Base-by-base conservation (phyloP, 345 rosid species). In the Salix arbutifolia region DNA sequence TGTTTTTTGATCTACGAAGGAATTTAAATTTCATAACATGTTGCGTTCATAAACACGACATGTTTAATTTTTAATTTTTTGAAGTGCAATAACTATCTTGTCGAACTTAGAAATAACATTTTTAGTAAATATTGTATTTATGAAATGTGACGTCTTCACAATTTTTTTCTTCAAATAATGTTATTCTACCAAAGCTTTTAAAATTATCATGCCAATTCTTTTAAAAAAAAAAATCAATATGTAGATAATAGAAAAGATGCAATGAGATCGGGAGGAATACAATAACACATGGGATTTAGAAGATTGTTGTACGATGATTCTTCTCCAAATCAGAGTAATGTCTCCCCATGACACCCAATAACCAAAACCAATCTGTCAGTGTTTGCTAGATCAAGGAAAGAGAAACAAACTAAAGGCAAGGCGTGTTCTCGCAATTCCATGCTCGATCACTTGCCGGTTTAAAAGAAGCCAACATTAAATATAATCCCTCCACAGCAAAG, bases 401-500 rank as follows among this genome's bases (percentile, higher is more conserved):
- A 53, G 28, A 17, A 0, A 0, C 38, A 23, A 6, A 7, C 17
- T 28, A 12, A 28, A 35, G 16, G 28, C 66, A 18, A 60, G 40
- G 74, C 78, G 70, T 85, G 86, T 81, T 81, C 86, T 74, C 80
- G 84, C 75, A 38, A 70, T 75, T 77, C 83, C 73, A 85, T 56
- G 86, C 67, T 73, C 19, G 70, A 73, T 75, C 74, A 77, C 72
- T 87, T 87, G 84, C 87, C 84, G 81, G 85, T 74, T 81, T 23
- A 69, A 87, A 83, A 81, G 84, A 78, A 13, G 70, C 30, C 30
- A 30, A 0, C 30, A 37, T n/a, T 73, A 52, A 35, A 60, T 73
- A 37, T 62, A 40, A 37, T 62, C 76, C 23, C 23, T 52, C 23
- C 30, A 13, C 46, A n/a, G 6, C 17, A 9, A 19, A 40, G 6